These are phyloP conservation scores for Fraxinus greggii DNA, from an alignment of 305 asterid species.

Conservation along the genomic window DNA sequence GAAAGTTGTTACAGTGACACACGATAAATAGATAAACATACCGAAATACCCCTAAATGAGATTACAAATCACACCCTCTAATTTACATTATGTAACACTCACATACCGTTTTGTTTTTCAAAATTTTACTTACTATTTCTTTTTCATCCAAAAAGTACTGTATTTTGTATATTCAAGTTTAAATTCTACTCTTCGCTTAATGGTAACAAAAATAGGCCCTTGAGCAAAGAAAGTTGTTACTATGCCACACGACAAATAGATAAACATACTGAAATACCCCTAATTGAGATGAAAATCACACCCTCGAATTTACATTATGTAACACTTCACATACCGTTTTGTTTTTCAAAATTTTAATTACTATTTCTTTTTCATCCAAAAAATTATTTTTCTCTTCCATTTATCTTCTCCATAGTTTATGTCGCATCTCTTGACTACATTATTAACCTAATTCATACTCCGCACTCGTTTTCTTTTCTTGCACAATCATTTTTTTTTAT, in stretches of 20 bases:
- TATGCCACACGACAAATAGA: neutral
- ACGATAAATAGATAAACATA: neutral
- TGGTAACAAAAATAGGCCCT: neutral
- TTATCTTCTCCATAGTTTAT: neutral
- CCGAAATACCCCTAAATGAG: neutral
- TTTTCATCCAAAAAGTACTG: neutral
- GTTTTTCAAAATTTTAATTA: neutral
- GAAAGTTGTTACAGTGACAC: neutral
- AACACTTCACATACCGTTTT: neutral
- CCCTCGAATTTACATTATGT: neutral
- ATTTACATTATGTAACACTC: neutral
- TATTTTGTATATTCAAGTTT: neutral
- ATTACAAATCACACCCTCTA: neutral
- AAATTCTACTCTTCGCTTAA: neutral
- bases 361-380: neutral
- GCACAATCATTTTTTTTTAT: neutral
- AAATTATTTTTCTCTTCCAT: neutral
- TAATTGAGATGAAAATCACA: neutral
- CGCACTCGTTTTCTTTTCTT: neutral
- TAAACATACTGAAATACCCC: neutral
- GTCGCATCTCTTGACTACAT: neutral
- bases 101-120: neutral
- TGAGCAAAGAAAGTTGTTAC: neutral
- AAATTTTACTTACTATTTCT: neutral
- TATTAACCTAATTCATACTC: neutral